phyloP scores from a whole-genome alignment of 805 yeast species.

The Schwanniomyces sp. region DNA sequence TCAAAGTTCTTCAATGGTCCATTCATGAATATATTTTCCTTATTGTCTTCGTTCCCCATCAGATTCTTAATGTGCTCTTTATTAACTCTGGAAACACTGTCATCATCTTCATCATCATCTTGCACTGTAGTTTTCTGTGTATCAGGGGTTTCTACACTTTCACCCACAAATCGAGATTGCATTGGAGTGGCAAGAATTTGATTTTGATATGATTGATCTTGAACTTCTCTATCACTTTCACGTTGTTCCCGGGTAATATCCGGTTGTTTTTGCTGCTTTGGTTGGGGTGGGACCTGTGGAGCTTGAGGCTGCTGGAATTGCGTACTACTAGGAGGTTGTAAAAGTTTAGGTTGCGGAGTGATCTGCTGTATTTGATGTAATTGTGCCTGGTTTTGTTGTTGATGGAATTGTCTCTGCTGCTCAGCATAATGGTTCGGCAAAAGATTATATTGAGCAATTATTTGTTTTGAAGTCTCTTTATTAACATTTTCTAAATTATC shows the following conservation, averaged over 20 bases:
- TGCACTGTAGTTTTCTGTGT: conserved; percentile 46
- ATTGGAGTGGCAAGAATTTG: conserved; percentile 29
- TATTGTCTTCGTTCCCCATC: conserved; percentile 40
- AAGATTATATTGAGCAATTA: conserved; percentile 40
- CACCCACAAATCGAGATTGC: conserved; percentile 14
- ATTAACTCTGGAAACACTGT: conserved; percentile 27
- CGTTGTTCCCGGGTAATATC: conserved; percentile 2
- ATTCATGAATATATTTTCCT: conserved; percentile 48
- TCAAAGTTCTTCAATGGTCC: conserved; percentile 25
- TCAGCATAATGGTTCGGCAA: conserved; percentile 6
- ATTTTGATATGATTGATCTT: neutral
- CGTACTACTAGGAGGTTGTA: conserved; percentile 1
- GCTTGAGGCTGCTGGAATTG: conserved; percentile 5
- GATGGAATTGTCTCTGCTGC: conserved; percentile 1
- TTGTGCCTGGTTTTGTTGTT: conserved; percentile 2
- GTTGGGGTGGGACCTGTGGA: conserved; percentile 6
- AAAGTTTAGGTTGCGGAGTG: neutral
- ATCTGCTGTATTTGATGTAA: neutral
- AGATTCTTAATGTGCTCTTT: conserved; percentile 31
- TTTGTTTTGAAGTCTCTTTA: conserved; percentile 45
- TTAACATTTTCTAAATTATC: conserved; percentile 46
- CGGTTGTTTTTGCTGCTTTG: conserved; percentile 6
- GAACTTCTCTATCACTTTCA: conserved; percentile 3
- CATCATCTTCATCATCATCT: conserved; percentile 38
- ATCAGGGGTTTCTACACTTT: conserved; percentile 39